These are phyloP conservation scores for Talaromyces funiculosus DNA, from an alignment of 2,329 filamentous ascomycete species.

Conservation along the genomic window DNA sequence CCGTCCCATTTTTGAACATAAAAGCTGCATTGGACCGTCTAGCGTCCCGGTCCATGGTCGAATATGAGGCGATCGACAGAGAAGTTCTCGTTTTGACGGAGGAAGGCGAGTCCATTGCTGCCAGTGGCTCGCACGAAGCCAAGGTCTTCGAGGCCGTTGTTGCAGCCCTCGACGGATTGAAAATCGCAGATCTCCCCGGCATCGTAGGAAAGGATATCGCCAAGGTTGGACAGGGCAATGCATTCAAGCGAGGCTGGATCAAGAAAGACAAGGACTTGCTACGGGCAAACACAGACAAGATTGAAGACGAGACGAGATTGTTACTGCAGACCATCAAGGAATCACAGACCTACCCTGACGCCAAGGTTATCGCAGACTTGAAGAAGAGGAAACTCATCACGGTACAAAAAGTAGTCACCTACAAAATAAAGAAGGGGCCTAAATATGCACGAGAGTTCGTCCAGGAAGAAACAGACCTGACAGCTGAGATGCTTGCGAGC, in stretches of 20 bases:
- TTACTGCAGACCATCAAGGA: constrained; percentile 68
- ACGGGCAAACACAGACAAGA: constrained; percentile 58
- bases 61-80: constrained; percentile 74
- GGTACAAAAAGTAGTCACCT: constrained; percentile 77
- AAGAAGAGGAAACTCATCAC: constrained; percentile 88
- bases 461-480: constrained; percentile 92
- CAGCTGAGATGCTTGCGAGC: constrained; percentile 78
- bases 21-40: constrained; percentile 88
- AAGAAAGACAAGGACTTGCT: constrained; percentile 58
- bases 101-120: constrained; percentile 66
- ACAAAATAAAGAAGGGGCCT: constrained; percentile 74
- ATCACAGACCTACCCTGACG: constrained; percentile 62
- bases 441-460: constrained; percentile 86
- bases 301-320: constrained; percentile 72
- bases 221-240: constrained; percentile 82
- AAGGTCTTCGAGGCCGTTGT: constrained; percentile 72
- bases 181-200: constrained; percentile 62
- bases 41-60: constrained; percentile 75
- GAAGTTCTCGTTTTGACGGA: constrained; percentile 72
- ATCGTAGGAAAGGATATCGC: constrained; percentile 44
- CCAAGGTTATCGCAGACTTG: constrained; percentile 72
- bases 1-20: constrained; percentile 60
- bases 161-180: constrained; percentile 70
- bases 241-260: constrained; percentile 71
- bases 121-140: constrained; percentile 74